Evolutionary conservation across 768 basidiomycete species (phyloP), one percentile per base, ranked within the genome.

Genomic region (Floccularia luteovirens): DNA sequence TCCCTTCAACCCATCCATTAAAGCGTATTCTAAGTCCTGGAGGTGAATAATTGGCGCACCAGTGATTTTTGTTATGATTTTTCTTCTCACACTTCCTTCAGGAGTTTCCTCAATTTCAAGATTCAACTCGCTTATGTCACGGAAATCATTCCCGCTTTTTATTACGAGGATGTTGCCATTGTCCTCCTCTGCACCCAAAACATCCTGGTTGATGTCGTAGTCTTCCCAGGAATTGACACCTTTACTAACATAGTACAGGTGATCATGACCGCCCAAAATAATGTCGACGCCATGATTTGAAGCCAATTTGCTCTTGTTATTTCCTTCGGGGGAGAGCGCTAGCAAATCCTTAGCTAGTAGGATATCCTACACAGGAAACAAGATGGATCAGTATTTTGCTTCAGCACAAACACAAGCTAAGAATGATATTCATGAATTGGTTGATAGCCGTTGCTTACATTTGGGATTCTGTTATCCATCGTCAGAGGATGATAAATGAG

Each of bases 131-230:
- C 87, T 89, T 24, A 93, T 62, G 46, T 93, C 90, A 25, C 85
- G 75, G 54, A 94, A 94, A 60, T 94, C 90, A 2, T 82, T 86
- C 5, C 91, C 91, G 52, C 87, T 90, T 60, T 93, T 93, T 44
- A 91, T 64, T 14, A 85, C 67, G 14, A 89, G 63, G 22, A 85
- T 65, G 36, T 85, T 78, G 3, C 85, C 85, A 1, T 73, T 52
- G 48, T 89, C 87, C n/a, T 62, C 65, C 49, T 89, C 84, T 4
- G 78, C 77, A 21, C 85, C 90, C 12, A 82, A 69, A 21, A 74
- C 69, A 3, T 64, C 55, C 31, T 68, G 48, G 2, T 56, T 60
- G 14, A 67, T 53, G 46, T 89, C 74, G 44, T 78, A 82, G 39
- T 68, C 72, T 20, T 83, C 75, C 86, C 86, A 90, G 3, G 63